phyloP scores from a whole-genome alignment of 306 rosid species.

The Malus sylvestris region DNA sequence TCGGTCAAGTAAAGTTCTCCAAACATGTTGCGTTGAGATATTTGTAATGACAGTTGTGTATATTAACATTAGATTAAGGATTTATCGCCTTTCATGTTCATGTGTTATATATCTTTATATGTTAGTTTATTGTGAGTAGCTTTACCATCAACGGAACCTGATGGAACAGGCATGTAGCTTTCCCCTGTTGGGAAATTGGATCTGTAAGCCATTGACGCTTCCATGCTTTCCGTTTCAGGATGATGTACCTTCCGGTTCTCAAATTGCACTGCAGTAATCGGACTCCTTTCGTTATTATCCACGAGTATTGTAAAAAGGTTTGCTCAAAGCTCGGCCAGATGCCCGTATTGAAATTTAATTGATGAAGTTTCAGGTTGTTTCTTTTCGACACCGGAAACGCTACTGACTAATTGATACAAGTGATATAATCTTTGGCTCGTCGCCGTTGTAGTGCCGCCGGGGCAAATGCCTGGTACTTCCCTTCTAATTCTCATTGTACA shows the following conservation, averaged over 20 bases:
- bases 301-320: constrained; percentile 29
- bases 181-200: not conserved
- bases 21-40: not conserved
- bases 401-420: constrained; percentile 63
- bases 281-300: constrained; percentile 22
- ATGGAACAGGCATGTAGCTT: not conserved
- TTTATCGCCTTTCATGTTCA: not conserved
- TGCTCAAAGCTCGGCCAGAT: constrained; percentile 25
- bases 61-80: not conserved
- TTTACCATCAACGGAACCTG: not conserved
- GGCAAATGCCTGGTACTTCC: constrained; percentile 36
- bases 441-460: constrained; percentile 25
- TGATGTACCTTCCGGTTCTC: constrained; percentile 21
- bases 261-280: not conserved
- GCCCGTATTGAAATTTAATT: constrained; percentile 25
- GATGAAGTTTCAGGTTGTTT: constrained; percentile 41
- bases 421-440: constrained; percentile 37
- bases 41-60: not conserved
- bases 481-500: constrained; percentile 55
- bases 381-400: constrained; percentile 39
- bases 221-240: constrained; percentile 37
- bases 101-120: not conserved
- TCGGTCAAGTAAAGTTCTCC: not conserved
- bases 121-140: not conserved
- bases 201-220: not conserved